These are phyloP conservation scores for Pichia deserticola DNA, from an alignment of 805 yeast genomes.

Conservation along the genomic window DNA sequence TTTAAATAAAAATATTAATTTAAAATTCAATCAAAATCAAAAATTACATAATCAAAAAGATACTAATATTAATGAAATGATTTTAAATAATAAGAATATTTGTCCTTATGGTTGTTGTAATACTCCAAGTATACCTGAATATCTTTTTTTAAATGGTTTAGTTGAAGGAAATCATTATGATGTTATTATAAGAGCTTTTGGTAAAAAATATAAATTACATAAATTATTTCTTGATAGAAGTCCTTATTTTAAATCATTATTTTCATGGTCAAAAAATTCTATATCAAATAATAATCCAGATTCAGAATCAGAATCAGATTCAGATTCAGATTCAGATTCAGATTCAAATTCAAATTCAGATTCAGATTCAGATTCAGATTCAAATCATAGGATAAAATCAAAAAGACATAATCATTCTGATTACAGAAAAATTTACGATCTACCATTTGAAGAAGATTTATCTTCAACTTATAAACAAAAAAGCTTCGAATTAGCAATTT, in stretches of 20 bases:
- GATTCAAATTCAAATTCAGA: not conserved
- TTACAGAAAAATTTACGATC: conserved; percentile 16
- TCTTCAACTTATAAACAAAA: conserved; percentile 17
- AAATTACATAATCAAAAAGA: not conserved
- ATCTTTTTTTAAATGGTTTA: conserved; percentile 27
- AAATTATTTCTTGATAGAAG: conserved; percentile 37
- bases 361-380: not conserved
- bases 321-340: not conserved
- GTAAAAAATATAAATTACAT: conserved; percentile 38
- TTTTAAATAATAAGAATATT: not conserved
- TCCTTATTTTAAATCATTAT: conserved; percentile 40
- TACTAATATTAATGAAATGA: not conserved
- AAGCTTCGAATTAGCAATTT: conserved; percentile 43
- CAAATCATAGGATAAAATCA: not conserved
- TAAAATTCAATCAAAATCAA: not conserved
- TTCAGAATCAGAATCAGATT: not conserved
- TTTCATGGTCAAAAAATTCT: conserved; percentile 34
- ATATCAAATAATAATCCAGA: conserved; percentile 1
- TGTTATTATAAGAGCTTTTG: conserved; percentile 41
- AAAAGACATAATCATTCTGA: not conserved
- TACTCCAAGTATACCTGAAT: conserved; percentile 3
- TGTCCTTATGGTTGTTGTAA: conserved; percentile 10
- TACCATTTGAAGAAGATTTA: conserved; percentile 32
- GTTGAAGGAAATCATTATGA: conserved; percentile 42
- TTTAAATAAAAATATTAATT: too few relatives aligned